Evolutionary conservation across 1,284 basidiomycete species (phyloP).

Genomic region (Sporisorium scitamineum): DNA sequence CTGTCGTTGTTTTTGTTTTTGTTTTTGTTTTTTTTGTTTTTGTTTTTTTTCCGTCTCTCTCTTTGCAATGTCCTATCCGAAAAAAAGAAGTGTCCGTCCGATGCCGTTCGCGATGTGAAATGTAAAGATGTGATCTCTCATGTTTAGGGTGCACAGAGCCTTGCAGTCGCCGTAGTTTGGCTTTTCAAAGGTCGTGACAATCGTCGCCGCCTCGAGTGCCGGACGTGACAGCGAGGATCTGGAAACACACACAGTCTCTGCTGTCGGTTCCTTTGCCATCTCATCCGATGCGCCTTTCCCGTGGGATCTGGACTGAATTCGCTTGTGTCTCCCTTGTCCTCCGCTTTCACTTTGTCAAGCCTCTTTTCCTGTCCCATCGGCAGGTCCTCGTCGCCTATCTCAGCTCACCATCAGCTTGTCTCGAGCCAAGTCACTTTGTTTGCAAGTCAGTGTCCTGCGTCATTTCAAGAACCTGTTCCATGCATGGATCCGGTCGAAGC

Average conservation of each 20-base stretch:
- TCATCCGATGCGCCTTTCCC: slow-evolving; percentile 7
- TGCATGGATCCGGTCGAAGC: background rate
- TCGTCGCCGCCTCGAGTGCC: background rate
- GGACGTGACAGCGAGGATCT: background rate
- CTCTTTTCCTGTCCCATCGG: background rate
- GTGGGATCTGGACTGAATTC: background rate
- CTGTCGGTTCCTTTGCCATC: background rate
- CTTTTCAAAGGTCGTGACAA: background rate
- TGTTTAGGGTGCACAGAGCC: background rate
- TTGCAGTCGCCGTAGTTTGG: background rate
- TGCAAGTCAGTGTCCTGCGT: background rate
- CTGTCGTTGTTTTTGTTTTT: slow-evolving; percentile 12
- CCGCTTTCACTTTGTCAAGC: background rate
- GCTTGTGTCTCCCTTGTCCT: background rate
- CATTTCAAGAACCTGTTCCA: background rate
- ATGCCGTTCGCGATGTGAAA: background rate
- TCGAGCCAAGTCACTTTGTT: background rate
- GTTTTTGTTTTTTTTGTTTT: slow-evolving; percentile 14
- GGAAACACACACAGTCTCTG: background rate
- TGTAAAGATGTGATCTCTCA: slow-evolving; percentile 11
- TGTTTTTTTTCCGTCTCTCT: slow-evolving; percentile 3
- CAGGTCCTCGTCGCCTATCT: background rate
- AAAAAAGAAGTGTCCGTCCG: background rate
- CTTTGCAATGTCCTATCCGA: background rate
- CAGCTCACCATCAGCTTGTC: slow-evolving; percentile 1